Conservation (phyloP, 371 early-diverging fungal genomes). For the Mucor ambiguus region DNA sequence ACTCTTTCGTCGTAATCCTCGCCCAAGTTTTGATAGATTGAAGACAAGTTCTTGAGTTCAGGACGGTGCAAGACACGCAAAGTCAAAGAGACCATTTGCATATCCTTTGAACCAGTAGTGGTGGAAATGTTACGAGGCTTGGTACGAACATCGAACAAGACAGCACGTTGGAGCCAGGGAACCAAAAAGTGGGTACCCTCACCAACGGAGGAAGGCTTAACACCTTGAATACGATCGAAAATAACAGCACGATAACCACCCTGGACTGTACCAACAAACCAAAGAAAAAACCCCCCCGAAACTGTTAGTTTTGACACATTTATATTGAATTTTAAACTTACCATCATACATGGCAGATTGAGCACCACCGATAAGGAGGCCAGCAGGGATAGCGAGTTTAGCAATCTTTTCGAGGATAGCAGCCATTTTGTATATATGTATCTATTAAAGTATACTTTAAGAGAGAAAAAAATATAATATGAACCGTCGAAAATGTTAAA, state of each 20-base stretch:
- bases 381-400: constrained; percentile 69
- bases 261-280: constrained; percentile 64
- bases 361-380: constrained; percentile 65
- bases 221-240: constrained; percentile 95
- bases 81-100: constrained; percentile 94
- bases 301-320: constrained; percentile 20
- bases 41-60: constrained; percentile 72
- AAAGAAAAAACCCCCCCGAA: constrained; percentile 8
- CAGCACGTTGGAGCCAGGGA: constrained; percentile 88
- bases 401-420: constrained; percentile 60
- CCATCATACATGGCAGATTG: constrained; percentile 94
- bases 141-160: constrained; percentile 89
- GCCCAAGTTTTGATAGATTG: constrained; percentile 92
- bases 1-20: constrained; percentile 98
- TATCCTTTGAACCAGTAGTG: constrained; percentile 86
- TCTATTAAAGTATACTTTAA: constrained; percentile 9
- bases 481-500: neutral
- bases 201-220: constrained; percentile 73
- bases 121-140: constrained; percentile 97
- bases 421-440: constrained; percentile 30
- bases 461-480: constrained; percentile 2
- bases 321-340: constrained; percentile 39
- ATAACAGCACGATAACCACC: constrained; percentile 97
- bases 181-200: constrained; percentile 98
- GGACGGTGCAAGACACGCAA: constrained; percentile 96